Evolutionary conservation across 371 early-diverging fungal species (phyloP).

Genomic region (Zychaea mexicana): DNA sequence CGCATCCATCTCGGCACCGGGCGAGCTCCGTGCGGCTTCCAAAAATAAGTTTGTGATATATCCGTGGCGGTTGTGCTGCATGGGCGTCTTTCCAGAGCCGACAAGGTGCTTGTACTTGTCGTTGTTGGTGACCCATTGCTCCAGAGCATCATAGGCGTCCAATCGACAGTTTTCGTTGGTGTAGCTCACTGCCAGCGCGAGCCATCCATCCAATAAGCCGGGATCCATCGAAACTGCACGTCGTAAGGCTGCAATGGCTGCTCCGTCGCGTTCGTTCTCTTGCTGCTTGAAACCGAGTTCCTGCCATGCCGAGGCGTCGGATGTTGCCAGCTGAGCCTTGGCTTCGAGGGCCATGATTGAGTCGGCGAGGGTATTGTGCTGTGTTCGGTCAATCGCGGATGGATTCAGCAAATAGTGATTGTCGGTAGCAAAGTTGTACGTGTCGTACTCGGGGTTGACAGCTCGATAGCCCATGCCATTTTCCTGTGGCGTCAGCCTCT

Average conservation of each 20-base stretch:
- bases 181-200: conserved; percentile 91
- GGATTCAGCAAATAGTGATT: conserved; percentile 75
- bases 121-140: conserved; percentile 84
- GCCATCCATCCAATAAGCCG: conserved; percentile 70
- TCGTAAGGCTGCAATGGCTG: conserved; percentile 89
- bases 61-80: conserved; percentile 53
- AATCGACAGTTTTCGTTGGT: conserved; percentile 88
- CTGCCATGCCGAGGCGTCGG: conserved; percentile 86
- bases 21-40: conserved; percentile 73
- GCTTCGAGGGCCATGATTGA: conserved; percentile 93
- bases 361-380: conserved; percentile 73
- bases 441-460: conserved; percentile 63
- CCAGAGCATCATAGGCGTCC: conserved; percentile 87
- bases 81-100: conserved; percentile 9
- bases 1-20: conserved; percentile 71
- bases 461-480: conserved; percentile 64
- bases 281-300: conserved; percentile 89
- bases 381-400: conserved; percentile 41
- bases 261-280: conserved; percentile 93
- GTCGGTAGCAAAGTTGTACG: conserved; percentile 75
- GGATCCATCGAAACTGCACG: conserved; percentile 82
- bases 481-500: conserved; percentile 51
- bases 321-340: conserved; percentile 78
- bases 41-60: conserved; percentile 78
- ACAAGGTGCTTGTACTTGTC: conserved; percentile 60